Evolutionary conservation across 805 yeast species (phyloP), one percentile per base, ranked within the genome.

Genomic region (Lachancea thermotolerans): DNA sequence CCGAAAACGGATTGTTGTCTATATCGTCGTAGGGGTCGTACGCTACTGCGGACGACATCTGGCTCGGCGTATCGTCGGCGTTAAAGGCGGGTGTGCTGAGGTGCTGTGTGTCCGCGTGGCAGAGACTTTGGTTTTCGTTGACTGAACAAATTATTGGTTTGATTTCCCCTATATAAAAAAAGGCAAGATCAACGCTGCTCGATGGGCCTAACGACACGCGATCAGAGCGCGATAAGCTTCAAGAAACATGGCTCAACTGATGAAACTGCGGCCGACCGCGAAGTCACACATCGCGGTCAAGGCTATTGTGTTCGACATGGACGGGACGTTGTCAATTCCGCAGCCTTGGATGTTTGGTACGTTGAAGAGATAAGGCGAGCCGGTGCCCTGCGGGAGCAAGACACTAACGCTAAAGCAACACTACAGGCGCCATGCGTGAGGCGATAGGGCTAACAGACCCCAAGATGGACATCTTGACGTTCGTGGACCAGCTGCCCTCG

Each of bases 221-320:
- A 21, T 21, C 25, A 21, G 25, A 21, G 7, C 25, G 25, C 25
- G 25, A 21, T 7, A 21, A 21, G 25, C 7, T 21, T 21, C 25
- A 21, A 21, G 25, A 21, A 7, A 21, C 7, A 21, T 21, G 25
- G 7, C 25, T 7, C 25, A 7, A 21, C 25, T 21, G 25, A 21
- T 21, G 25, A 42, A 38, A 27, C 41, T 47, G 17, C 51, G 29
- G 16, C 35, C 41, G 10, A 27, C 33, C 12, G 11, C 25, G 16
- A 31, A 34, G 2, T 8, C 27, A 5, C 46, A 42, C n/a, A 14
- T 8, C 15, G 46, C 46, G 8, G 32, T 79, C 36, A 68, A 66
- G 37, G 86, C 86, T 0, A 58, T 84, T 6, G 69, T 84, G 1
- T 84, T 84, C 57, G 91, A 84, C 55, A 83, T 84, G 91, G 91